Conservation (phyloP, 177 flowering plant species). For the Vitis hybrid region DNA sequence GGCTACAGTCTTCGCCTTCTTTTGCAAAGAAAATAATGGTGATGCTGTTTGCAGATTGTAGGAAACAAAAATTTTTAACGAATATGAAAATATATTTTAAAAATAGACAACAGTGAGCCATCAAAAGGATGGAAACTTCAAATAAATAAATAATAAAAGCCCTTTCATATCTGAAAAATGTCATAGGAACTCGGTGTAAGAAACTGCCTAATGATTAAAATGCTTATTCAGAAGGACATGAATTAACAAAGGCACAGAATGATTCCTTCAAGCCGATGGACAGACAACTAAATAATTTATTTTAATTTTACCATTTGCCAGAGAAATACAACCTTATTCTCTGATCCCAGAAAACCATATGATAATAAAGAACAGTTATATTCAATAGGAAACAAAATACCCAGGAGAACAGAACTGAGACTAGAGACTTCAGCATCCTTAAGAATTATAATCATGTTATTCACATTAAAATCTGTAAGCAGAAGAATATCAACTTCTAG, state of each 20-base stretch:
- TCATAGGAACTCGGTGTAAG: neutral
- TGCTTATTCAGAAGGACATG: neutral
- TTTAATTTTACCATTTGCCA: too few relatives aligned
- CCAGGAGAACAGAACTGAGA: too few relatives aligned
- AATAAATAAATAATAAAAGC: neutral
- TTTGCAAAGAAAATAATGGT: conserved; percentile 88
- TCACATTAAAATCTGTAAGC: too few relatives aligned
- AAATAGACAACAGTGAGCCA: neutral
- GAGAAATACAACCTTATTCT: too few relatives aligned
- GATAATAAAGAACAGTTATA: too few relatives aligned
- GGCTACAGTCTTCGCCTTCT: conserved; percentile 75
- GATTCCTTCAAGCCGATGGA: neutral
- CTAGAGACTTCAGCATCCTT: too few relatives aligned
- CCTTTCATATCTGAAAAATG: neutral
- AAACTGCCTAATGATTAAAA: neutral
- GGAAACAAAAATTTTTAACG: neutral
- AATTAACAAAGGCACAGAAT: neutral
- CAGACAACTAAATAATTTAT: neutral
- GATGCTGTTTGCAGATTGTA: conserved; percentile 51
- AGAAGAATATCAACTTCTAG: too few relatives aligned
- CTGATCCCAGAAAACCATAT: too few relatives aligned
- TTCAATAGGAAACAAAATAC: too few relatives aligned
- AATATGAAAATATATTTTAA: neutral
- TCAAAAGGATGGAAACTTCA: neutral
- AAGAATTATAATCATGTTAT: too few relatives aligned